Conservation (phyloP, 2,329 filamentous ascomycete genomes). For the Fusarium solani-melongenae region DNA sequence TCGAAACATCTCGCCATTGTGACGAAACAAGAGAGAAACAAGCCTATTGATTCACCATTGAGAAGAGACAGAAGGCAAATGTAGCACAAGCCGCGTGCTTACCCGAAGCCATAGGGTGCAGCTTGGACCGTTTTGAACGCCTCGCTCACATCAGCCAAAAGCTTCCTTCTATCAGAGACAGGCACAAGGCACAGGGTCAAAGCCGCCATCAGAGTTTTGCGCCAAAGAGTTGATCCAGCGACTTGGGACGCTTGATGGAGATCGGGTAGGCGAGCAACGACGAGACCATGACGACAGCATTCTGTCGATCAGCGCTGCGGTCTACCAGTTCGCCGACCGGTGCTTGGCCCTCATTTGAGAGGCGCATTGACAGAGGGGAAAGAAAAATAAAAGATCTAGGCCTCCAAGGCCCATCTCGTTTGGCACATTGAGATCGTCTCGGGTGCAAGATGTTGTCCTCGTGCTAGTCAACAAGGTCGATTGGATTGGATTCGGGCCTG, state of each 20-base stretch:
- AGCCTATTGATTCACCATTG: neutral
- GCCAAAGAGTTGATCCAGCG: neutral
- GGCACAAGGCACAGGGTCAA: neutral
- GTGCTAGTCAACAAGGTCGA: neutral
- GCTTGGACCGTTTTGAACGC: neutral
- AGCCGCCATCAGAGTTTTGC: conserved; percentile 2
- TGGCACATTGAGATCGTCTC: conserved; percentile 3
- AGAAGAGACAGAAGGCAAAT: neutral
- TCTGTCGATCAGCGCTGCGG: neutral
- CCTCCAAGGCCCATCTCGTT: neutral
- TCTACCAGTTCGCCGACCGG: neutral
- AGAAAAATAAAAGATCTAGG: neutral
- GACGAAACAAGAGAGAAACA: neutral
- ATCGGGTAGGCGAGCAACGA: neutral
- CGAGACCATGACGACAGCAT: conserved; percentile 27
- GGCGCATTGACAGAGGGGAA: neutral
- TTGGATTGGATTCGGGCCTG: neutral
- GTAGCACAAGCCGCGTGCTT: neutral
- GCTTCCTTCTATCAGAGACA: neutral
- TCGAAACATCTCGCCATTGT: neutral
- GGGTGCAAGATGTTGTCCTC: neutral
- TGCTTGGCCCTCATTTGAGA: neutral
- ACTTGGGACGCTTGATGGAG: neutral
- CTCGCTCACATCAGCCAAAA: neutral
- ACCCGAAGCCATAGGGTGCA: neutral